A percentile compares a stretch with the other conserved stretches of the same genome.
phyloP scores from a whole-genome alignment of 768 basidiomycete species.

The Obba rivulosa region DNA sequence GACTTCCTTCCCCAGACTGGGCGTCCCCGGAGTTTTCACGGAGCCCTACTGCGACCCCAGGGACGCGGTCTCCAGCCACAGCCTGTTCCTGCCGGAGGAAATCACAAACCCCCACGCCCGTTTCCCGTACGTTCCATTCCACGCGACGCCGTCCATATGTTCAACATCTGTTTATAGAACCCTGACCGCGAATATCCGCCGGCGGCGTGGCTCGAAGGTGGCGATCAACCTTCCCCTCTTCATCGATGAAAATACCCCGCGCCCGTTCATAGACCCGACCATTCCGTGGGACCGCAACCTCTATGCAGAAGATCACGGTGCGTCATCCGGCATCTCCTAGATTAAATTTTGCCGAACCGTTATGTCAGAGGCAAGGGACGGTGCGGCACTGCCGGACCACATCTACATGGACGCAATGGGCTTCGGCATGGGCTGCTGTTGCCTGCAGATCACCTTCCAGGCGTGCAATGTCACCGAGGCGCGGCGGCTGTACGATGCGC shows the following conservation, averaged over 20 bases:
- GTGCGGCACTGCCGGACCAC: constrained; percentile 84
- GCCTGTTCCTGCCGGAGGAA: constrained; percentile 91
- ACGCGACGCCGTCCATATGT: constrained; percentile 4
- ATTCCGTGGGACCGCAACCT: constrained; percentile 82
- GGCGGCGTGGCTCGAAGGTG: constrained; percentile 87
- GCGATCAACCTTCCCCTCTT: constrained; percentile 93
- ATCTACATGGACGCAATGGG: constrained; percentile 99
- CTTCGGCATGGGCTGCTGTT: constrained; percentile 99
- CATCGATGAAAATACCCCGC: constrained; percentile 81
- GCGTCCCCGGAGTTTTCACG: constrained; percentile 84
- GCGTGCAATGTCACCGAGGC: constrained; percentile 93
- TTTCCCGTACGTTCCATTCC: constrained; percentile 75
- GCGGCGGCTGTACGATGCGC: constrained; percentile 89
- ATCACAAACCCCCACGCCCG: constrained; percentile 96
- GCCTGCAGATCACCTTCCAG: constrained; percentile 96
- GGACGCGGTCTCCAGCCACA: constrained; percentile 81
- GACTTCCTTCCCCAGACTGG: constrained; percentile 93
- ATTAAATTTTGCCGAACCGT: constrained; percentile 6
- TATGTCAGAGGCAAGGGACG: constrained; percentile 84
- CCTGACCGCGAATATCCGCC: constrained; percentile 93
- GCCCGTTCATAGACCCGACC: constrained; percentile 89
- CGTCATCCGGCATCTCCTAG: constrained; percentile 14
- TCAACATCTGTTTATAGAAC: constrained; percentile 50
- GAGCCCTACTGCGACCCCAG: constrained; percentile 80
- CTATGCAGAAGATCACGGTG: constrained; percentile 83